Base-by-base conservation (phyloP, 2,329 filamentous ascomycete genomes). In the Xylariomycetidae sp. region DNA sequence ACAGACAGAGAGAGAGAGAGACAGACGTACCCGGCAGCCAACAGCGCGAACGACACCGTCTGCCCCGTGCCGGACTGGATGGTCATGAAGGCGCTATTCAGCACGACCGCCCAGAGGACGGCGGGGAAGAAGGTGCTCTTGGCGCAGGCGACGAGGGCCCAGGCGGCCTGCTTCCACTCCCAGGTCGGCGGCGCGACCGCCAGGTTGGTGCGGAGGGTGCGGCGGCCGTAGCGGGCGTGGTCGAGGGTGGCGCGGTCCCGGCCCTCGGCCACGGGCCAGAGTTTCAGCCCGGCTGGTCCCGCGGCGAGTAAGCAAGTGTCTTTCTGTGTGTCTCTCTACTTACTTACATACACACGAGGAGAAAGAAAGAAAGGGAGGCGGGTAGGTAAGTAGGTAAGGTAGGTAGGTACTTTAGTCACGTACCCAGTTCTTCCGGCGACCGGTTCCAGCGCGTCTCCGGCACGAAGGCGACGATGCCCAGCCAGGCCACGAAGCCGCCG, bases 391-490 rank as follows among this genome's bases (percentile, higher is more conserved):
- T n/a, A n/a, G n/a, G n/a, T n/a, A n/a, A n/a, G n/a, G n/a, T n/a
- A n/a, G n/a, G n/a, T n/a, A n/a, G n/a, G n/a, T n/a, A 23, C 20
- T 8, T 23, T 8, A 7, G 12, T 23, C 20, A 23, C 37, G 4
- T 35, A 45, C 56, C 51, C 4, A 60, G 46, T 35, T 56, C 52
- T 4, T 53, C 49, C 7, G 38, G 40, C 2, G 55, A 52, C 10
- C 59, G 47, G 0, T 39, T 48, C 49, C 51, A 58, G 4, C 54
- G 46, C 0, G 59, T 61, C 42, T 63, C 59, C 2, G 59, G 59
- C 2, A 63, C 38, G 14, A 56, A 49, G 3, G 41, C 32, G 5
- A 61, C 46, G 5, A 62, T 38, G 14, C 46, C 32, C 5, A 61
- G 26, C 59, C 59, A 63, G 3, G 58, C 52, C 1, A 54, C 25